These are phyloP conservation scores for Lasiosphaeriaceae sp. DNA, from an alignment of 495 filamentous ascomycete genomes.

Conservation along the genomic window DNA sequence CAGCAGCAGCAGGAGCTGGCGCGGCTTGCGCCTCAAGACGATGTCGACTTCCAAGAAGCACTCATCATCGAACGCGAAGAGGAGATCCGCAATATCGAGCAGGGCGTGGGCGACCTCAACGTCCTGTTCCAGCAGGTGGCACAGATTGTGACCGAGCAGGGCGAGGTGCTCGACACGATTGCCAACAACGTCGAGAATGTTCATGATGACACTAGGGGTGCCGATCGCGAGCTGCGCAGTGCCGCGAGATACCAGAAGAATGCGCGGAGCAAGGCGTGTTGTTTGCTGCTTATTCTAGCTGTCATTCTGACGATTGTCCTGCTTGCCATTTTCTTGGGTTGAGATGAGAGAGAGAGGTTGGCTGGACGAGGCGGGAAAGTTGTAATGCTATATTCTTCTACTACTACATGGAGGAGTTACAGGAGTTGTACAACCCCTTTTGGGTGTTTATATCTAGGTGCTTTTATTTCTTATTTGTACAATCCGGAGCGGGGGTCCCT, in stretches of 20 bases:
- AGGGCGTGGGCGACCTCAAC: conserved; percentile 90
- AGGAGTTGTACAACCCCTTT: conserved; percentile 11
- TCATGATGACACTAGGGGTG: conserved; percentile 72
- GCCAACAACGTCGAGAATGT: conserved; percentile 80
- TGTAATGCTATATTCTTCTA: conserved; percentile 7
- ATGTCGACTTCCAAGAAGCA: conserved; percentile 96
- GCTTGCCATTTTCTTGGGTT: conserved; percentile 73
- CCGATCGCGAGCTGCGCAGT: conserved; percentile 75
- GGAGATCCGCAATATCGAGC: conserved; percentile 96
- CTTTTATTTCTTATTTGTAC: conserved; percentile 5
- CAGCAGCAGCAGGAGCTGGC: conserved; percentile 70
- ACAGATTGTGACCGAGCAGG: conserved; percentile 92
- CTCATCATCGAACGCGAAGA: conserved; percentile 92
- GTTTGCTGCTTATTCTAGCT: conserved; percentile 83
- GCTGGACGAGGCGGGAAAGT: not conserved
- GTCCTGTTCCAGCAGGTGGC: conserved; percentile 96
- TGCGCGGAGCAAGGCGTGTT: conserved; percentile 87
- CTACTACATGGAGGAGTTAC: conserved; percentile 13
- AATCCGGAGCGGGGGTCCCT: not conserved
- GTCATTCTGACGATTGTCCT: conserved; percentile 86
- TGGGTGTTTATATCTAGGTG: conserved; percentile 6
- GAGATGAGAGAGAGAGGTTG: not conserved
- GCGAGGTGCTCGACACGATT: conserved; percentile 84
- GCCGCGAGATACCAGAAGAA: conserved; percentile 90
- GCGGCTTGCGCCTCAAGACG: conserved; percentile 83